Evolutionary conservation across 768 basidiomycete species (phyloP).

Genomic region (Mycena polygramma): DNA sequence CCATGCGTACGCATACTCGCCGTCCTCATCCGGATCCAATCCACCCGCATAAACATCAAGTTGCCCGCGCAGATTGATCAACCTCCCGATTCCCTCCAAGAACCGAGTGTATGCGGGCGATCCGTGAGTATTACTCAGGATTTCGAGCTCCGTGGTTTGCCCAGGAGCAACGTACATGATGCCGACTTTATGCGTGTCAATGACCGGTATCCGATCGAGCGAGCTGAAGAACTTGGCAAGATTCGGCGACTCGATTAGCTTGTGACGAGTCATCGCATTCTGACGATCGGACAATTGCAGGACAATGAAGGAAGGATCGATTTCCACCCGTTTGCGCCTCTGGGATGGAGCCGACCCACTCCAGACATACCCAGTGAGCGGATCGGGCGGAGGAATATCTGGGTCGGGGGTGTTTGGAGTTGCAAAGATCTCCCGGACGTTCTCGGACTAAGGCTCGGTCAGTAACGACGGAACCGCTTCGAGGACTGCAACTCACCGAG

Average conservation of each 20-base stretch:
- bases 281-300: constrained; percentile 83
- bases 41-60: constrained; percentile 94
- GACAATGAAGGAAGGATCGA: constrained; percentile 89
- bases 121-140: constrained; percentile 90
- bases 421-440: constrained; percentile 45
- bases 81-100: constrained; percentile 87
- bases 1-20: constrained; percentile 98
- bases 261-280: constrained; percentile 54
- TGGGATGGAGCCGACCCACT: constrained; percentile 89
- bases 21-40: constrained; percentile 91
- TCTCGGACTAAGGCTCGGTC: constrained; percentile 30
- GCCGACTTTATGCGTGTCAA: constrained; percentile 97
- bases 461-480: not conserved
- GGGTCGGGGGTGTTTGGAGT: constrained; percentile 36
- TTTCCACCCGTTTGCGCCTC: constrained; percentile 84
- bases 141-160: constrained; percentile 86
- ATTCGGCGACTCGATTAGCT: constrained; percentile 62
- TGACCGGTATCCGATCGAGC: constrained; percentile 90
- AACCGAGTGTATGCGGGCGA: constrained; percentile 96
- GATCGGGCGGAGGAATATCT: constrained; percentile 66
- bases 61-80: constrained; percentile 91
- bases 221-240: constrained; percentile 72
- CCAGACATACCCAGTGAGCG: constrained; percentile 92
- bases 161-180: constrained; percentile 96
- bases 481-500: constrained; percentile 23